phyloP scores from a whole-genome alignment of 202 grass and related monocot species.

The Schoenoplectus tabernaemontani region DNA sequence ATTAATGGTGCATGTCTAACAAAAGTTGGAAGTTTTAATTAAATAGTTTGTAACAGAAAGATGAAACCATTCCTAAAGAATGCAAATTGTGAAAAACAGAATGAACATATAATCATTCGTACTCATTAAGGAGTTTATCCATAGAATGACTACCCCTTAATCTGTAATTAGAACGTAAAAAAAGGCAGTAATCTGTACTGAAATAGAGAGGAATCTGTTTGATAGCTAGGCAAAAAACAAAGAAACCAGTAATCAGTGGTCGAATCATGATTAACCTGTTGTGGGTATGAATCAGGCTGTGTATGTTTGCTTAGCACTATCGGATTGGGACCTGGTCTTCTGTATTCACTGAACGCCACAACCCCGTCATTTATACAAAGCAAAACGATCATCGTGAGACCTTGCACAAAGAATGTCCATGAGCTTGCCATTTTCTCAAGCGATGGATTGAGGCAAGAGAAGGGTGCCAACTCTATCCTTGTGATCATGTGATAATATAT shows the following conservation, averaged over 20 bases:
- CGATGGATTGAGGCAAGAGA: conserved; percentile 9
- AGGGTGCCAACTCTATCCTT: neutral
- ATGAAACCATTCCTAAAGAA: too few relatives aligned
- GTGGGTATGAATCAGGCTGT: conserved; percentile 36
- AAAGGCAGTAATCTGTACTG: too few relatives aligned
- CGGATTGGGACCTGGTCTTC: conserved; percentile 33
- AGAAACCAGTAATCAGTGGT: neutral
- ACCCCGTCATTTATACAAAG: neutral
- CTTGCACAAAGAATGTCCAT: conserved; percentile 42
- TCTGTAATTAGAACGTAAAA: too few relatives aligned
- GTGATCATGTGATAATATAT: neutral
- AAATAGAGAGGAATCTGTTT: too few relatives aligned
- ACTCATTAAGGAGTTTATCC: too few relatives aligned
- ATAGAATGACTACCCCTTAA: too few relatives aligned
- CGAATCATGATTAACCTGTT: conserved; percentile 37
- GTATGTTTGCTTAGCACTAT: conserved; percentile 21
- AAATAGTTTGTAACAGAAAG: neutral
- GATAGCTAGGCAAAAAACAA: too few relatives aligned
- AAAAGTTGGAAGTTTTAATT: neutral
- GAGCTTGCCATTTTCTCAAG: conserved; percentile 39
- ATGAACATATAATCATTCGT: too few relatives aligned
- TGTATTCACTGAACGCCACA: conserved; percentile 29
- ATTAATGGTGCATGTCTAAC: neutral
- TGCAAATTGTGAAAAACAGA: too few relatives aligned
- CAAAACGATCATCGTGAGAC: conserved; percentile 31